Base-by-base conservation (phyloP, 2,329 filamentous ascomycete genomes). In the Biscogniauxia marginata region DNA sequence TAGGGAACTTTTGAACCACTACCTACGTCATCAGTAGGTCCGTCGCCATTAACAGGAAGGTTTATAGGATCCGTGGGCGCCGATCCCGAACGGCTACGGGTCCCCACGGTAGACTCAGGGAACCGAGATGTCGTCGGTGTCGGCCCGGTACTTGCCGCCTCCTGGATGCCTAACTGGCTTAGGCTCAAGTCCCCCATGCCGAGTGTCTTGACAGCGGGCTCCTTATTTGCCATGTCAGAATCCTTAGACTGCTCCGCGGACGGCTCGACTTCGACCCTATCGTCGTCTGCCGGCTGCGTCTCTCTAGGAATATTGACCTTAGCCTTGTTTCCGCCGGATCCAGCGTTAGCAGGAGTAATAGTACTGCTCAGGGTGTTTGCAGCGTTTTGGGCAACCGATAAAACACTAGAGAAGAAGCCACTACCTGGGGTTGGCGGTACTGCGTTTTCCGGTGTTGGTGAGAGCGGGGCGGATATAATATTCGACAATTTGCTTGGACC, bases 361-460 rank as follows among this genome's bases (percentile, higher is more conserved):
- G 87, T 91, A 61, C 83, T 90, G 64, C 83, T 91, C 4, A 93
- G 72, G 18, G 84, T 86, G 62, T 79, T 91, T 13, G 93, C 92
- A 46, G 93, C 93, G 81, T 89, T 97, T 73, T 98, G 93, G 18
- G 95, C 95, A 47, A 89, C 93, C 44, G 91, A 93, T 62, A 99
- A 85, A 69, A 99, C 90, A 22, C 90, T 93, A 4, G 91, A 96
- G 74, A 99, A 98, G 77, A 99, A 98, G 1, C 92, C 87, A 39
- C 82, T 78, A 53, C 84, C 81, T 24, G 83, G 84, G 67, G 65
- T 82, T 79, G 54, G 72, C 66, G 62, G 78, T 51, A 60, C 74
- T 59, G 59, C 87, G 72, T 75, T 80, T 71, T 97, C 93, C 39
- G 84, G 79, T 0, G 87, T 89, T 7, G 92, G 90, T 3, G 92